A percentile compares a stretch with the other conserved stretches of the same genome.
phyloP scores from a whole-genome alignment of 345 rosid genomes.

The Luvunga scandens region DNA sequence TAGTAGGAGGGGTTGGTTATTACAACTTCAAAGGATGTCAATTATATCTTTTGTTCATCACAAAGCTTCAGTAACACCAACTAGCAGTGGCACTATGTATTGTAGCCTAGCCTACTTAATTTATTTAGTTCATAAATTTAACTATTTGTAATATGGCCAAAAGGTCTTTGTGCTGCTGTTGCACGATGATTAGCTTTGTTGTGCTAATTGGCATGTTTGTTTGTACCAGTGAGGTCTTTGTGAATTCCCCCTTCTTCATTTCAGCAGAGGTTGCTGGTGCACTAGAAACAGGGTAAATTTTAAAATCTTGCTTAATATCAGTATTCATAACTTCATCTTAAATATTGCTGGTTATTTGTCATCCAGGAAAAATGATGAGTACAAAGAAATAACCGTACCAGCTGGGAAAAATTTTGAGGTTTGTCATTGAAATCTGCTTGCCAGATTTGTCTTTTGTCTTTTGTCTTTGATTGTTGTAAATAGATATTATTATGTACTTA shows the following conservation, averaged over 20 bases:
- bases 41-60: too few species aligned
- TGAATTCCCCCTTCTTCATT: conserved; percentile 90
- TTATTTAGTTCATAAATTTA: neutral
- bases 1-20: neutral
- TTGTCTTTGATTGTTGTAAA: neutral
- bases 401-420: conserved; percentile 91
- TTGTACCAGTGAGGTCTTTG: conserved; percentile 77
- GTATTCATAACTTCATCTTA: conserved; percentile 13
- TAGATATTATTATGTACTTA: neutral
- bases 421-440: conserved; percentile 17
- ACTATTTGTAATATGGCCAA: neutral
- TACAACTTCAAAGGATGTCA: neutral
- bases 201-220: conserved; percentile 15
- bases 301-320: conserved; percentile 17
- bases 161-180: neutral
- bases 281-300: conserved; percentile 56
- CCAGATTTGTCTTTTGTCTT: neutral
- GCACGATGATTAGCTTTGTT: neutral
- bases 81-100: neutral
- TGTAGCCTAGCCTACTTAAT: neutral
- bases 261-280: conserved; percentile 81
- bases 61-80: neutral
- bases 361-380: conserved; percentile 75
- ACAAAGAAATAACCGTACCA: conserved; percentile 71
- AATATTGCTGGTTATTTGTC: conserved; percentile 20